Evolutionary conservation across 1,284 basidiomycete genomes (phyloP), one percentile per base, ranked within the genome.

Genomic region (Gomphus sp.): DNA sequence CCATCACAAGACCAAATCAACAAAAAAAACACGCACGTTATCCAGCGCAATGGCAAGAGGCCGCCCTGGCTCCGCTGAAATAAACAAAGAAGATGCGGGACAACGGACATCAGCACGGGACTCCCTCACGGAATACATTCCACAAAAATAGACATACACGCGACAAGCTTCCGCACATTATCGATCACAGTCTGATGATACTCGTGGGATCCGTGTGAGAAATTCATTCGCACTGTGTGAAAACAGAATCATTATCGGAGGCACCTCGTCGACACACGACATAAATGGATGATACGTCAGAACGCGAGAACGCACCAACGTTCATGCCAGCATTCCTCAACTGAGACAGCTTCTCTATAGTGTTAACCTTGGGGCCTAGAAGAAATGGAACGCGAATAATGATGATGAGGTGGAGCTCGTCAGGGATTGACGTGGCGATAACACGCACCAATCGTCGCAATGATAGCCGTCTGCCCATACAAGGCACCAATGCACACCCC

Each of bases 161-260:
- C 83, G 61, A 91, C 80, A 76, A 91, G 87, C 69, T 85, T 86
- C 67, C 93, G 84, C 55, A 93, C 90, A 79, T 98, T 97, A 78
- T 98, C 92, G 70, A 98, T 93, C 64, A 98, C 94, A 65, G 90
- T 93, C 77, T 98, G 92, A 76, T 98, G 95, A 73, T 95, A 97
- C 68, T 93, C 92, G 73, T 98, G 95, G 60, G 87, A 89, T 58
- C 93, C 93, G 84, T 97, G 93, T 58, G 93, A 96, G 73, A 96
- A 96, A 81, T 98, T 97, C 93, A 97, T 97, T 74, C 94, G 93
- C 62, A 97, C 94, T n/a, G n/a, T 96, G 66, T 41, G 37, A 33
- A 43, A 49, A 52, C 41, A 43, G 60, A 3, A 16, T 37, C 52
- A 37, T n/a, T n/a, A n/a, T n/a, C n/a, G n/a, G 14, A 34, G 31